phyloP scores from a whole-genome alignment of 2,329 filamentous ascomycete genomes.

The Kalmusia sp. region DNA sequence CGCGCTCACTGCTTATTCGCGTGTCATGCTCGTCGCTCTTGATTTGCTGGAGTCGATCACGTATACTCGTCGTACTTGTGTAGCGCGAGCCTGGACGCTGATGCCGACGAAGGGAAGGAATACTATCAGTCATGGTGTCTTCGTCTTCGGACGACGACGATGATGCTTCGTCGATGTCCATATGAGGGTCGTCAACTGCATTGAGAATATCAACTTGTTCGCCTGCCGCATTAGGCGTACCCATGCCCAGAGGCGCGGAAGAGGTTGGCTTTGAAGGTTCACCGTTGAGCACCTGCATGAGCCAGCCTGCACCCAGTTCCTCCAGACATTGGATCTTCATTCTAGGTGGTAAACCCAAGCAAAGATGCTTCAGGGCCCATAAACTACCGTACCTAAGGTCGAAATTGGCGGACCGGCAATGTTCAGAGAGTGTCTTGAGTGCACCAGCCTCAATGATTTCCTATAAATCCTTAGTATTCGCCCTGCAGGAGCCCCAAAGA shows the following conservation, averaged over 20 bases:
- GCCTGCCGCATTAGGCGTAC: slow-evolving; percentile 65
- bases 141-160: slow-evolving; percentile 51
- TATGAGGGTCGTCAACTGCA: slow-evolving; percentile 52
- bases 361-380: slow-evolving; percentile 93
- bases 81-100: slow-evolving; percentile 46
- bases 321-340: slow-evolving; percentile 80
- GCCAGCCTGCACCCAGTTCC: slow-evolving; percentile 78
- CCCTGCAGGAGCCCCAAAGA: no score
- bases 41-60: slow-evolving; percentile 52
- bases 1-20: slow-evolving; percentile 71
- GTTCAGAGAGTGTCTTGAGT: slow-evolving; percentile 78
- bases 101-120: slow-evolving; percentile 46
- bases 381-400: slow-evolving; percentile 82
- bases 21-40: slow-evolving; percentile 73
- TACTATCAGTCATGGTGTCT: slow-evolving; percentile 54
- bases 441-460: slow-evolving; percentile 76
- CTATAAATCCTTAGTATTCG: slow-evolving; percentile 54
- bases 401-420: slow-evolving; percentile 82
- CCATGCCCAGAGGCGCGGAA: slow-evolving; percentile 55
- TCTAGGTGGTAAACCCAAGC: slow-evolving; percentile 73
- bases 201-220: slow-evolving; percentile 68
- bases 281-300: slow-evolving; percentile 77
- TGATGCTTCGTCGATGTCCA: slow-evolving; percentile 49
- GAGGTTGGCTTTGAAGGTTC: slow-evolving; percentile 51
- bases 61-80: slow-evolving; percentile 43